Conservation (phyloP, 2,329 filamentous ascomycete species). For the Ampelomyces quisqualis region DNA sequence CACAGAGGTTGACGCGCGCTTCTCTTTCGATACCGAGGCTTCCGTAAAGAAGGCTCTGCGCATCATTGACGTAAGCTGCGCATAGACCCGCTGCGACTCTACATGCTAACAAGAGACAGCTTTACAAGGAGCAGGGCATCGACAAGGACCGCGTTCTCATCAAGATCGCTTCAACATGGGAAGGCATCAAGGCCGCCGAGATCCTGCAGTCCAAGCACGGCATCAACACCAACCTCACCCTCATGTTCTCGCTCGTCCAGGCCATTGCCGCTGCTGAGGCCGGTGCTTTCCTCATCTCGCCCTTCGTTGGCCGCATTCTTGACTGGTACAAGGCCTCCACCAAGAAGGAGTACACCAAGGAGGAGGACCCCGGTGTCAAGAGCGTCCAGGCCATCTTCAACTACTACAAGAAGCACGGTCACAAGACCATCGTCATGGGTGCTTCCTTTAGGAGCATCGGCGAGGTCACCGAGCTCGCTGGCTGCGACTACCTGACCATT, state of each 20-base stretch:
- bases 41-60: conserved; percentile 94
- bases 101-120: conserved; percentile 55
- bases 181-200: conserved; percentile 98
- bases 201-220: conserved; percentile 94
- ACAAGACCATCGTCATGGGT: conserved; percentile 99
- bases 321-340: conserved; percentile 98
- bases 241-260: conserved; percentile 96
- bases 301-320: conserved; percentile 98
- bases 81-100: not conserved
- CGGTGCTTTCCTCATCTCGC: conserved; percentile 94
- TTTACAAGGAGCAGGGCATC: conserved; percentile 91
- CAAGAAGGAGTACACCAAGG: conserved; percentile 88
- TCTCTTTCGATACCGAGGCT: conserved; percentile 92
- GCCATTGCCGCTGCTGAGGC: conserved; percentile 96
- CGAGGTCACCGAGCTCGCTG: conserved; percentile 97
- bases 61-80: conserved; percentile 79
- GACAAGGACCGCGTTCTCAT: conserved; percentile 93
- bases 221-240: conserved; percentile 97
- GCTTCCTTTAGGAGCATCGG: conserved; percentile 95
- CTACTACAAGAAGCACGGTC: conserved; percentile 99
- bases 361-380: conserved; percentile 94
- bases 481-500: conserved; percentile 98
- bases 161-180: conserved; percentile 99
- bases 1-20: conserved; percentile 93
- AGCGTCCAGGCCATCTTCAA: conserved; percentile 94